A percentile compares a stretch with the other conserved stretches of the same genome.
Conservation (phyloP, 139 green algal species). For the Parachlorella kessleri region DNA sequence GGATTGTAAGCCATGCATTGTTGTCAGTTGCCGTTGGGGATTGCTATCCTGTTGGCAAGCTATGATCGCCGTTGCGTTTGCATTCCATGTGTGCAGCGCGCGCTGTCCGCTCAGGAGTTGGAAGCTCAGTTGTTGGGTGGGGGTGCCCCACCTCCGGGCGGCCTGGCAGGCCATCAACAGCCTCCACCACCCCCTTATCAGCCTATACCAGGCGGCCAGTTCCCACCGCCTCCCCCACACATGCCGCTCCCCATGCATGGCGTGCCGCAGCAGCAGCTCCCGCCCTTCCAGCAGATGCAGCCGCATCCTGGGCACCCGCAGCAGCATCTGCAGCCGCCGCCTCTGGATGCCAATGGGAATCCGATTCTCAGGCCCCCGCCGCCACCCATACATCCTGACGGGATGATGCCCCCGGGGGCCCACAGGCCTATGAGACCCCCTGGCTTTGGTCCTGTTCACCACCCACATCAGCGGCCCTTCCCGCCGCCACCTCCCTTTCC, state of each 20-base stretch:
- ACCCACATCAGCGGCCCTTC: not conserved
- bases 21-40: not conserved
- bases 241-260: too few relatives aligned
- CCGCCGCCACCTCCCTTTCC: conserved; percentile 21
- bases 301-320: too few relatives aligned
- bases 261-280: too few relatives aligned
- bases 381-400: too few relatives aligned
- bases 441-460: too few relatives aligned
- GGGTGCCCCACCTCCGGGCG: not conserved
- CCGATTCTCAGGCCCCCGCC: too few relatives aligned
- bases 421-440: too few relatives aligned
- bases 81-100: conserved; percentile 16
- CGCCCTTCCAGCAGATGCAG: too few relatives aligned
- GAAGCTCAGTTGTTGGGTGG: conserved; percentile 48
- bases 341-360: too few relatives aligned
- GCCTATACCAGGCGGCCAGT: too few relatives aligned
- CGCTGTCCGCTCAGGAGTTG: conserved; percentile 46
- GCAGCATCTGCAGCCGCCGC: too few relatives aligned
- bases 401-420: too few relatives aligned
- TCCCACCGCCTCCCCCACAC: not conserved
- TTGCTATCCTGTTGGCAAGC: not conserved
- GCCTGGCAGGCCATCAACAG: conserved; percentile 2
- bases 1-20: not conserved
- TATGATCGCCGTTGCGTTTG: not conserved
- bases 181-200: not conserved